phyloP scores from a whole-genome alignment of 352 stramenopile genomes.

The Globisporangium megalacanthum region DNA sequence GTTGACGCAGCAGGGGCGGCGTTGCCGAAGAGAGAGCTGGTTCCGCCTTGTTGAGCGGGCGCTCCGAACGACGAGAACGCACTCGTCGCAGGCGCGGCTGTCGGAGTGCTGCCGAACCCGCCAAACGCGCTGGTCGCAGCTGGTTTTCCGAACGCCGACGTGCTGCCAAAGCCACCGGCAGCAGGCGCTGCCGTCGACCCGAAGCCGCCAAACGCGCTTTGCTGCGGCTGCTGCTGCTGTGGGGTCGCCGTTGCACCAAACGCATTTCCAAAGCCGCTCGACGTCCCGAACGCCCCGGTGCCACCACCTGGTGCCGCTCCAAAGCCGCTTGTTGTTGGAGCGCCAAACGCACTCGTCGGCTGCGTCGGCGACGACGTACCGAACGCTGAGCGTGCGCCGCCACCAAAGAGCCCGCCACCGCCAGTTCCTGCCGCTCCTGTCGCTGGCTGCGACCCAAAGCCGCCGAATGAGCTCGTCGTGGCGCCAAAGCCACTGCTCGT shows the following conservation, averaged over 20 bases:
- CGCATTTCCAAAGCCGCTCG: conserved; percentile 38
- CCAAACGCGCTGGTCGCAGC: conserved; percentile 28
- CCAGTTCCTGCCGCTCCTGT: conserved; percentile 19
- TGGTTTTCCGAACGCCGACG: conserved; percentile 41
- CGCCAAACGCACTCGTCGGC: conserved; percentile 36
- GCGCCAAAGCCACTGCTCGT: conserved; percentile 20
- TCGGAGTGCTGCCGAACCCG: conserved; percentile 28
- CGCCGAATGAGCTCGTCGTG: conserved; percentile 29
- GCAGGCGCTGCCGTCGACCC: conserved; percentile 27
- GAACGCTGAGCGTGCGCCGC: conserved; percentile 23
- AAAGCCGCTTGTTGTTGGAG: conserved; percentile 32
- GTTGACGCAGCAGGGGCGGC: conserved; percentile 21
- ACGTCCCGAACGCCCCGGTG: conserved; percentile 34
- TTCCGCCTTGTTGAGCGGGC: conserved; percentile 22
- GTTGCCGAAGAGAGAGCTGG: conserved; percentile 40
- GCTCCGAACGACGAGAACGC: conserved; percentile 35
- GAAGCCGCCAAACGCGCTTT: conserved; percentile 51
- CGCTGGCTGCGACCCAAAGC: conserved; percentile 43
- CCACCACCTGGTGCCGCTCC: conserved; percentile 18
- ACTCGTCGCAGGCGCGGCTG: conserved; percentile 26
- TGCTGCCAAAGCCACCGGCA: conserved; percentile 34
- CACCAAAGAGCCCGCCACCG: conserved; percentile 33
- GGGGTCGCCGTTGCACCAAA: conserved; percentile 43
- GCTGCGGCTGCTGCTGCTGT: conserved; percentile 23
- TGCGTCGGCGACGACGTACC: conserved; percentile 24